Percentiles rank a stretch among this genome's conserved stretches.
Conservation (phyloP, 2,329 filamentous ascomycete genomes). For the Fusarium poae region DNA sequence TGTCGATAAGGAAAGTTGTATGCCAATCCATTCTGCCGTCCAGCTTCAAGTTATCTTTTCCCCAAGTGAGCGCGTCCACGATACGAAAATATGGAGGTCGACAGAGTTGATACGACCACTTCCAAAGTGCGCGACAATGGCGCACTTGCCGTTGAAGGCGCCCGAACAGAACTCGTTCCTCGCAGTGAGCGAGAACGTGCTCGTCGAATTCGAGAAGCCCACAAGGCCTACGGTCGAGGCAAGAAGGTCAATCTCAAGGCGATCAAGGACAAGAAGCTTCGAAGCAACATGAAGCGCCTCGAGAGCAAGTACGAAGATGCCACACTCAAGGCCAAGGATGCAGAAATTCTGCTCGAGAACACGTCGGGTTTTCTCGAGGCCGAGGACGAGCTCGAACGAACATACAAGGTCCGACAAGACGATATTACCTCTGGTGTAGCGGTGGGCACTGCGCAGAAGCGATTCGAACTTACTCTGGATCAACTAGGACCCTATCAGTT, state of each 20-base stretch:
- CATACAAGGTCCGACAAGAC: slow-evolving; percentile 91
- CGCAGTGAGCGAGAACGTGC: slow-evolving; percentile 65
- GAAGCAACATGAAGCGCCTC: slow-evolving; percentile 80
- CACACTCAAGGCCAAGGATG: slow-evolving; percentile 87
- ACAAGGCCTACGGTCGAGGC: slow-evolving; percentile 87
- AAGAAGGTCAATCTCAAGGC: slow-evolving; percentile 77
- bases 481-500: slow-evolving; percentile 87
- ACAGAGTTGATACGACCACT: slow-evolving; percentile 53
- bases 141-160: slow-evolving; percentile 63
- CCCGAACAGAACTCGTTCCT: slow-evolving; percentile 65
- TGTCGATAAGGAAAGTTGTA: slow-evolving; percentile 52
- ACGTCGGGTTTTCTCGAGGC: slow-evolving; percentile 87
- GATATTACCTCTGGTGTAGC: slow-evolving; percentile 82
- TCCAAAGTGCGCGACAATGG: slow-evolving; percentile 63
- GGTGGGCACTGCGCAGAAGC: slow-evolving; percentile 89
- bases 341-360: slow-evolving; percentile 93
- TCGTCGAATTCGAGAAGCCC: slow-evolving; percentile 70
- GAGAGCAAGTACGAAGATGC: slow-evolving; percentile 88
- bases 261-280: slow-evolving; percentile 91
- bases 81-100: slow-evolving; percentile 55
- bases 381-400: slow-evolving; percentile 88
- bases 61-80: slow-evolving; percentile 34
- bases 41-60: slow-evolving; percentile 23
- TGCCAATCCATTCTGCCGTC: slow-evolving; percentile 37
- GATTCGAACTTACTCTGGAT: slow-evolving; percentile 88